Base-by-base conservation (phyloP, 1,139 yeast genomes). In the Spathaspora sp. region DNA sequence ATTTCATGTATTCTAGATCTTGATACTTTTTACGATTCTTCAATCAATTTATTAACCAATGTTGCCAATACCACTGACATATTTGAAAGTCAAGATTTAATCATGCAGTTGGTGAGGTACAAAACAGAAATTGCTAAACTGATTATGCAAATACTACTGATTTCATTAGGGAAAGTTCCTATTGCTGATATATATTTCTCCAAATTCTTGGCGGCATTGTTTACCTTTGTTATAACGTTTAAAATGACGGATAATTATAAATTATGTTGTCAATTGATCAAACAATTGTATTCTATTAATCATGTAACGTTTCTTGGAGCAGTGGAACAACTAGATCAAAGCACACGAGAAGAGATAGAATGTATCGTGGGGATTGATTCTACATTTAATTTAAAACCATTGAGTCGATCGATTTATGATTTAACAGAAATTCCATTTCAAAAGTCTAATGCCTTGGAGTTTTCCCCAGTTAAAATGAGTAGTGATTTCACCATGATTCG, bases 401-500 rank as follows among this genome's bases (percentile, higher is more conserved):
- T 63, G 23, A 58, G 57, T 29, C 45, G 47, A 7, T 13, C 60
- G 3, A 44, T 60, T 10, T 59, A 57, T 47, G 72, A 68, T 7
- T 54, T 68, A 45, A 68, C 73, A 18, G 56, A 62, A 48, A 67
- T 65, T 11, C 50, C 46, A 8, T 51, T 44, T 47, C 52, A 39
- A 45, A 56, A 45, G 48, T 31, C 36, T 15, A 24, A n/a, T 3
- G 10, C 23, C 2, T 27, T 42, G 18, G 46, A 42, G 18, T 43
- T 65, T 18, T 67, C 72, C 1, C 74, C 73, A 1, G 59, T 67
- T 17, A 68, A 70, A 50, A 58, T 56, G 16, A 25, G 42, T 11
- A 58, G 67, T 8, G 77, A 71, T 43, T 67, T 72, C 44, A 72
- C 76, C 1, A 70, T 70, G 75, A 52, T 72, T 23, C 49, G 68